Percentiles rank a stretch among this genome's conserved stretches.
These are phyloP conservation scores for Chionographis japonica DNA, from an alignment of 106 monocot species.

Conservation along the genomic window DNA sequence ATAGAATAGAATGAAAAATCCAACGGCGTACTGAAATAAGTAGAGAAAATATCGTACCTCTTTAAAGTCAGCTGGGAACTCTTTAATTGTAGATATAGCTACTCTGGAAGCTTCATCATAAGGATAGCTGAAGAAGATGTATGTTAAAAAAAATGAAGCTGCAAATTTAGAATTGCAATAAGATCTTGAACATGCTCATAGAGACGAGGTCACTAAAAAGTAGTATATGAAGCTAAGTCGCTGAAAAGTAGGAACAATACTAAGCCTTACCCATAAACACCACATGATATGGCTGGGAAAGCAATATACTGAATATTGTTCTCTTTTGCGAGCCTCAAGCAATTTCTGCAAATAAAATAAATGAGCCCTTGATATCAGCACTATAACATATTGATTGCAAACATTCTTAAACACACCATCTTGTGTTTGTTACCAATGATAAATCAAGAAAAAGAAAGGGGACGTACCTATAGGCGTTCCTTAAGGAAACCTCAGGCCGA, in stretches of 20 bases:
- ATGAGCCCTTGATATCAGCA: background rate
- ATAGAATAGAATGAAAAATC: too few species aligned
- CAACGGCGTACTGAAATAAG: background rate
- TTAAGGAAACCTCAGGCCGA: constrained; percentile 64
- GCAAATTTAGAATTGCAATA: background rate
- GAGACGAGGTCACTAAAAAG: too few species aligned
- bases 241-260: background rate
- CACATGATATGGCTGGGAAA: constrained; percentile 97
- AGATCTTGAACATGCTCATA: background rate
- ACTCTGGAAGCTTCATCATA: constrained; percentile 70
- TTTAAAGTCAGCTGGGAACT: constrained; percentile 70
- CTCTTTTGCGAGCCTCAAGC: constrained; percentile 81
- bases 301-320: constrained; percentile 85
- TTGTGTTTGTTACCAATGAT: background rate
- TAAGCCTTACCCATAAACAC: constrained; percentile 68
- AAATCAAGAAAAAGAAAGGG: background rate
- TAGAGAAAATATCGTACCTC: constrained; percentile 40
- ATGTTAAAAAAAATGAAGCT: background rate
- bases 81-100: constrained; percentile 63
- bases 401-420: background rate
- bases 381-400: background rate
- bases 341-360: constrained; percentile 50
- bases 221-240: too few species aligned
- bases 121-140: constrained; percentile 55
- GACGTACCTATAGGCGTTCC: constrained; percentile 65